Conservation (phyloP, 139 green algal species). For the Picochlorum costavermella region DNA sequence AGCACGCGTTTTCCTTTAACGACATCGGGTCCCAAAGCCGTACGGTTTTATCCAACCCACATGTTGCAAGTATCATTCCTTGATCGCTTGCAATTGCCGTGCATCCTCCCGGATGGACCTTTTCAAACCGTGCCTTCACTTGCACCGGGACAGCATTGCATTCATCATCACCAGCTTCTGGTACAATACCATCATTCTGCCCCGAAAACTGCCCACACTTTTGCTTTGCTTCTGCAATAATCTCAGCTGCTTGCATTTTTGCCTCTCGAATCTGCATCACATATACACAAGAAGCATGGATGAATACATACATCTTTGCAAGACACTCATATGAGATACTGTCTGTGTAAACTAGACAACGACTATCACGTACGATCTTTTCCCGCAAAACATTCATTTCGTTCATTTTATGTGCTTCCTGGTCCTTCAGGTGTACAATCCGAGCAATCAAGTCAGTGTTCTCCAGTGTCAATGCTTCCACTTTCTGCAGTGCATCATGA, state of each 20-base stretch:
- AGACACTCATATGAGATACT: no score
- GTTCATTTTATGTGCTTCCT: constrained; percentile 51
- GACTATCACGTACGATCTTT: constrained; percentile 25
- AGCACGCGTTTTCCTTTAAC: constrained; percentile 1
- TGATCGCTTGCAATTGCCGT: constrained; percentile 39
- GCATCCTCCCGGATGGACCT: constrained; percentile 44
- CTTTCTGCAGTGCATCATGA: not conserved
- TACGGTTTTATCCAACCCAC: constrained; percentile 53
- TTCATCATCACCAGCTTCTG: not conserved
- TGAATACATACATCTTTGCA: no score
- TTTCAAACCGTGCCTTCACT: constrained; percentile 1
- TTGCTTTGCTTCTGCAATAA: not conserved
- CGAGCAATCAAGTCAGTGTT: constrained; percentile 34
- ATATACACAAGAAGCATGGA: not conserved
- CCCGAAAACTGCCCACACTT: not conserved
- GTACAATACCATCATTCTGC: not conserved
- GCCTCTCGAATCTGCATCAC: not conserved
- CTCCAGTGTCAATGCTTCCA: constrained; percentile 25
- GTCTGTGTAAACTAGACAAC: not conserved
- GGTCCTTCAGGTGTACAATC: constrained; percentile 50
- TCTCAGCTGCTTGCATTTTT: constrained; percentile 12
- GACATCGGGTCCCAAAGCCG: constrained; percentile 50
- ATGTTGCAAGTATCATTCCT: constrained; percentile 48
- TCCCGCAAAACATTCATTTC: constrained; percentile 50
- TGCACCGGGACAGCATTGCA: not conserved